phyloP scores from a whole-genome alignment of 2,329 filamentous ascomycete species.

The Aspergillus alliaceus region DNA sequence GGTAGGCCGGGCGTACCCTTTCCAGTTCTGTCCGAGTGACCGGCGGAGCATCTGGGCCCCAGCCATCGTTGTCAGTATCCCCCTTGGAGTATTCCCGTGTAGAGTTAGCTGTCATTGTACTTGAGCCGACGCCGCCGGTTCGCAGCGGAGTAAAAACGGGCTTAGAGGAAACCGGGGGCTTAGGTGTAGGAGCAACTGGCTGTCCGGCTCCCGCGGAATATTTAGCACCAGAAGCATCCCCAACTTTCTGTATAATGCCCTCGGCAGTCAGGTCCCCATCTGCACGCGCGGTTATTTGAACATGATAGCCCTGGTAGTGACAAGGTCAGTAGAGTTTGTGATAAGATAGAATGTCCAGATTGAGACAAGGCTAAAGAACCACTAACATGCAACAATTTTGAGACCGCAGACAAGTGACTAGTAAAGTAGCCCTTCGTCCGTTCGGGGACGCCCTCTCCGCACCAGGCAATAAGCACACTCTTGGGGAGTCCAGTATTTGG shows the following conservation, averaged over 20 bases:
- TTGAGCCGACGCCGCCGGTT: conserved; percentile 59
- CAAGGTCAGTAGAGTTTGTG: conserved; percentile 1
- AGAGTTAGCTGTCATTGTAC: conserved; percentile 61
- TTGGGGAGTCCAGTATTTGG: conserved; percentile 88
- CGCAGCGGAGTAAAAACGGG: conserved; percentile 83
- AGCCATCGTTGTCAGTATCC: conserved; percentile 79
- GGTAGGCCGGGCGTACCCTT: conserved; percentile 89
- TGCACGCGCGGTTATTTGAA: conserved; percentile 93
- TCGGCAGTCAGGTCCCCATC: conserved; percentile 86
- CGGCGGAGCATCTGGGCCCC: conserved; percentile 91
- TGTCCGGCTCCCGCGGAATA: conserved; percentile 72
- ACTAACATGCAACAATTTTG: conserved; percentile 80
- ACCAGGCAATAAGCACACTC: conserved; percentile 92
- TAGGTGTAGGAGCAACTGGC: conserved; percentile 54
- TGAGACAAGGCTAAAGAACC: conserved; percentile 1
- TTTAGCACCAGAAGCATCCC: conserved; percentile 91
- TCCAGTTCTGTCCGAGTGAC: conserved; percentile 83
- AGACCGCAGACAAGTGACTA: conserved; percentile 84
- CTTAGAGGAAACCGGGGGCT: conserved; percentile 77
- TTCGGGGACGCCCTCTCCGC: conserved; percentile 96
- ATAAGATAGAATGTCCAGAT: neutral
- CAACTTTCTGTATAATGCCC: conserved; percentile 86
- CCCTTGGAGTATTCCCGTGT: conserved; percentile 51
- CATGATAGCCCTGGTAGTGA: conserved; percentile 73
- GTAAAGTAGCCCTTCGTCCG: conserved; percentile 98